Evolutionary conservation across 2,329 filamentous ascomycete genomes (phyloP), one percentile per base, ranked within the genome.

Genomic region (Cadophora gregata): DNA sequence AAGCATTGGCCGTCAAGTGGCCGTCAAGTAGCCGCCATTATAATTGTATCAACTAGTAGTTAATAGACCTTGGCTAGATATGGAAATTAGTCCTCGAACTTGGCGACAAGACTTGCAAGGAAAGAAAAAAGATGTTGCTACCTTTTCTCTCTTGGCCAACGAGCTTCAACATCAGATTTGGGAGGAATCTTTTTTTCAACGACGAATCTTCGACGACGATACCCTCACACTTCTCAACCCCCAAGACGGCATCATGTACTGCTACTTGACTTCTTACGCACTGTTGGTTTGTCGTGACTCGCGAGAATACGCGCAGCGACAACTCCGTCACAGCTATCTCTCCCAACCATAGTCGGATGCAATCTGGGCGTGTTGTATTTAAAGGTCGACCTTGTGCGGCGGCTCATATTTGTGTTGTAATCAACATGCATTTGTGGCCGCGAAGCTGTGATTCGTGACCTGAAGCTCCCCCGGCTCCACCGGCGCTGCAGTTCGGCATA

Each of bases 201-300:
- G 21, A 62, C 48, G 60, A 53, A 38, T 62, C 48, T 62, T 62
- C 31, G 60, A 62, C 48, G 31, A 25, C 27, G 48, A 62, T 62
- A 53, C 60, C 48, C 29, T 62, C 31, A 31, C 48, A 45, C 60
- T 62, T 29, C 36, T 55, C 16, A 62, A 27, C 9, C 60, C 60
- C 45, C 47, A 7, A 29, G 31, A 38, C 24, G 31, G 47, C 47
- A 45, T 42, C 14, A 62, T 59, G 42, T 65, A 51, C 24, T 51
- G 24, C 4, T 51, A 51, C 48, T 25, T 51, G 48, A 51, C 48
- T 51, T 25, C 48, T 3, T 51, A 51, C 48, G 48, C 24, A 29
- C 24, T 51, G 29, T 51, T 27, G 24, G 48, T 51, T 29, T 51
- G 48, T 51, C 48, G 24, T 29, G 24, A 51, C 24, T 51, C 48